Evolutionary conservation across 768 basidiomycete species (phyloP).

Genomic region (Calocera cornea): DNA sequence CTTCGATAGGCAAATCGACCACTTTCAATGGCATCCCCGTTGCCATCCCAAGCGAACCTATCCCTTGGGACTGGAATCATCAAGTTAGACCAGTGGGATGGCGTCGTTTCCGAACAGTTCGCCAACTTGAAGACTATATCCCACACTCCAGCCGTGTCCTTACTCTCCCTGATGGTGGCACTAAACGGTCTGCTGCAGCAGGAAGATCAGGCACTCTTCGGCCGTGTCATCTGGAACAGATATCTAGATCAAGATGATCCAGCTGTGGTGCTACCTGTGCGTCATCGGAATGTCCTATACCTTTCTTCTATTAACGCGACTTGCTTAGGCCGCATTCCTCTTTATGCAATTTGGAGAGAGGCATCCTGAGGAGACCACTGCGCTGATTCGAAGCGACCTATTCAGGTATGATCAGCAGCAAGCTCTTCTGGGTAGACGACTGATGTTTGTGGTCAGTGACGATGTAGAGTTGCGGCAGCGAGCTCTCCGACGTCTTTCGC

Average conservation of each 20-base stretch:
- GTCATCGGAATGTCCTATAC: conserved; percentile 15
- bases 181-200: conserved; percentile 41
- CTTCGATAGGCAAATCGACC: neutral
- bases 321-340: conserved; percentile 39
- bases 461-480: conserved; percentile 36
- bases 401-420: conserved; percentile 34
- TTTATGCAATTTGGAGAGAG: conserved; percentile 64
- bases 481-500: conserved; percentile 42
- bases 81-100: neutral
- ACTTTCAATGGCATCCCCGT: neutral
- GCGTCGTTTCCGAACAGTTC: neutral
- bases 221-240: conserved; percentile 44
- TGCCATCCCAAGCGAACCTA: neutral
- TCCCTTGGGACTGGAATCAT: neutral
- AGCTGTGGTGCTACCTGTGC: conserved; percentile 37
- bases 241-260: conserved; percentile 31
- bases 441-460: conserved; percentile 26
- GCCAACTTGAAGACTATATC: conserved; percentile 31
- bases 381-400: conserved; percentile 41
- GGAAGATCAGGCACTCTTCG: conserved; percentile 40
- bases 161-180: conserved; percentile 48
- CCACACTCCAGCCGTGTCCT: conserved; percentile 34
- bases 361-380: conserved; percentile 34
- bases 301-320: neutral
- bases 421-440: neutral